Evolutionary conservation across 83 land plant species (phyloP).

Genomic region (Isoetes engelmannii): DNA sequence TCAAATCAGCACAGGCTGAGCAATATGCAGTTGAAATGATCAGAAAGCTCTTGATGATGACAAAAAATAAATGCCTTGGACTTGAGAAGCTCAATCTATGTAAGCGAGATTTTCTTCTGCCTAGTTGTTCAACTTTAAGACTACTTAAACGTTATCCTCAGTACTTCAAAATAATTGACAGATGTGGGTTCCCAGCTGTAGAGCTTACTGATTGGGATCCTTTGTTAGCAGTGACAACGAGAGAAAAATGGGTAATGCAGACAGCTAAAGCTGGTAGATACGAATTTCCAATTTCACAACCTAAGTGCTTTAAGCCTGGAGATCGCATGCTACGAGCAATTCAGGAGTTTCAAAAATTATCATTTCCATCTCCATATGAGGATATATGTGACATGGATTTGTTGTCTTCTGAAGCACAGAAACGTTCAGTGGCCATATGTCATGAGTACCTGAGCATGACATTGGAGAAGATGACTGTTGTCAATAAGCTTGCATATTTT

Average conservation of each 20-base stretch:
- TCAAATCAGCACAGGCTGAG: conserved; percentile 39
- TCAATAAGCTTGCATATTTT: conserved; percentile 54
- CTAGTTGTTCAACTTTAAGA: conserved; percentile 24
- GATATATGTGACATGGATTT: conserved; percentile 34
- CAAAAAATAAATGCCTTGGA: conserved; percentile 44
- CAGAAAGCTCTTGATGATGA: conserved; percentile 67
- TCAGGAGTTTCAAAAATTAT: conserved; percentile 53
- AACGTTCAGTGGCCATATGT: conserved; percentile 57
- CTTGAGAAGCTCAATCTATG: conserved; percentile 47
- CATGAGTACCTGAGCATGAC: conserved; percentile 76
- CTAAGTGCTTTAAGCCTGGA: conserved; percentile 49
- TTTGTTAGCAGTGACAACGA: conserved; percentile 48
- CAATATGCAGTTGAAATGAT: conserved; percentile 50
- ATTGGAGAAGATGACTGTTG: conserved; percentile 52
- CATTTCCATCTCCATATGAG: conserved; percentile 71
- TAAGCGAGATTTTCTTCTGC: conserved; percentile 45
- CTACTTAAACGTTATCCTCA: conserved; percentile 50
- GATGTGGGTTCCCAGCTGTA: conserved; percentile 19
- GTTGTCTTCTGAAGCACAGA: conserved; percentile 44
- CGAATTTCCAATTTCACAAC: conserved; percentile 45
- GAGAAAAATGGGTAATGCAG: conserved; percentile 41
- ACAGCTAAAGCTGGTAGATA: conserved; percentile 44
- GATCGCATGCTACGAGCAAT: conserved; percentile 37
- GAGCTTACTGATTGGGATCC: conserved; percentile 61
- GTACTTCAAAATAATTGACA: conserved; percentile 39